phyloP scores from a whole-genome alignment of 768 basidiomycete genomes.

The Tricholoma hemisulphureum region DNA sequence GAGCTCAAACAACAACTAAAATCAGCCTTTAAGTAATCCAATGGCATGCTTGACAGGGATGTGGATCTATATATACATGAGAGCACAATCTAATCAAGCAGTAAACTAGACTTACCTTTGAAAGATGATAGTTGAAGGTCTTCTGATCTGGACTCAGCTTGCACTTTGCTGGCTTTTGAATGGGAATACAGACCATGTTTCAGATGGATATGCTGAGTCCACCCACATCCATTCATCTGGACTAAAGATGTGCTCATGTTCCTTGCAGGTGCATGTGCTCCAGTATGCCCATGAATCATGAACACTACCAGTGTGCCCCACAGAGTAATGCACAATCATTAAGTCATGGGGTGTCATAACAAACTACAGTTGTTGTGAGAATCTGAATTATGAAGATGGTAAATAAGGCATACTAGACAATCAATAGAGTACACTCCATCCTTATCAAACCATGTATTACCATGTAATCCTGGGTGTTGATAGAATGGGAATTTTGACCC shows the following conservation, averaged over 20 bases:
- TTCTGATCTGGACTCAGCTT: slow-evolving; percentile 15
- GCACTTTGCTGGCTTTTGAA: slow-evolving; percentile 8
- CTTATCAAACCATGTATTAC: slow-evolving; percentile 20
- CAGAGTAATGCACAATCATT: slow-evolving; percentile 7
- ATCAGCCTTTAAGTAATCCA: slow-evolving; percentile 26
- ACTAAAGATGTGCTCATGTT: slow-evolving; percentile 16
- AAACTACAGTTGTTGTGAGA: not conserved
- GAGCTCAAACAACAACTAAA: slow-evolving; percentile 22
- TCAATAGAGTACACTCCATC: slow-evolving; percentile 19
- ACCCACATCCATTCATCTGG: slow-evolving; percentile 29
- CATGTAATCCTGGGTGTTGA: slow-evolving; percentile 23
- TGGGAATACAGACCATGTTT: not conserved
- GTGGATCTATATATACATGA: not conserved
- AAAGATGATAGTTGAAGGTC: slow-evolving; percentile 5
- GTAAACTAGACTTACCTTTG: slow-evolving; percentile 8
- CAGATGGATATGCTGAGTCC: slow-evolving; percentile 31
- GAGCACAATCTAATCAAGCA: not conserved
- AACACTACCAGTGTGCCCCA: not conserved
- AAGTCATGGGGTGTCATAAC: slow-evolving; percentile 16
- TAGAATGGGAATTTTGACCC: slow-evolving; percentile 23
- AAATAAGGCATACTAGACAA: slow-evolving; percentile 11
- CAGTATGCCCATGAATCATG: slow-evolving; percentile 25
- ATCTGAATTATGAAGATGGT: not conserved
- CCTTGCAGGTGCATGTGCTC: slow-evolving; percentile 12
- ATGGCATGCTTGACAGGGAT: slow-evolving; percentile 26